These are phyloP conservation scores for Pythium aphanidermatum DNA, from an alignment of 352 stramenopile species.

Conservation along the genomic window DNA sequence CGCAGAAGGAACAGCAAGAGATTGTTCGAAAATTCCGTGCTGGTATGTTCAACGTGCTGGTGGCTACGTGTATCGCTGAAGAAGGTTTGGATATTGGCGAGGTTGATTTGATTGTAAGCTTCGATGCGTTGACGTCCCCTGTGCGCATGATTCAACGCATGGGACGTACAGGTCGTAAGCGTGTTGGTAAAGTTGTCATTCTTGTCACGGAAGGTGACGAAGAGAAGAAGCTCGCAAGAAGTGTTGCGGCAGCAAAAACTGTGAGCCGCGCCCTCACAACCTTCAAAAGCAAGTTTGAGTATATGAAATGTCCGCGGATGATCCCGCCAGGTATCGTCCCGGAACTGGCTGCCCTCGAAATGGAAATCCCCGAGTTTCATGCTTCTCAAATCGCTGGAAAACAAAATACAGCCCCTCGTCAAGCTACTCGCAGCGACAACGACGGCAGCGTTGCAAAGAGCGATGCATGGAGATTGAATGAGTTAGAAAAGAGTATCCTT, in stretches of 20 bases:
- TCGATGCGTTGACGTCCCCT: conserved; percentile 92
- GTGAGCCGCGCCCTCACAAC: conserved; percentile 76
- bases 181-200: conserved; percentile 88
- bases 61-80: conserved; percentile 95
- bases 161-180: conserved; percentile 94
- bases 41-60: conserved; percentile 89
- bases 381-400: conserved; percentile 68
- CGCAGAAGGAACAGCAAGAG: conserved; percentile 94
- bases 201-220: conserved; percentile 88
- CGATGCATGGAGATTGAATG: conserved; percentile 52
- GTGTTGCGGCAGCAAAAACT: conserved; percentile 71
- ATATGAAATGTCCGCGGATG: conserved; percentile 77
- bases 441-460: conserved; percentile 2
- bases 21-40: conserved; percentile 89
- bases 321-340: conserved; percentile 45
- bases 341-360: conserved; percentile 41
- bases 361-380: conserved; percentile 80
- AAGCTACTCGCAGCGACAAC: background rate
- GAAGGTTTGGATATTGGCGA: conserved; percentile 95
- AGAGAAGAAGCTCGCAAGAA: conserved; percentile 81
- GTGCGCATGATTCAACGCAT: conserved; percentile 95
- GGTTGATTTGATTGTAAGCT: conserved; percentile 93
- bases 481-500: conserved; percentile 51
- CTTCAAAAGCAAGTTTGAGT: conserved; percentile 88
- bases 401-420: conserved; percentile 10